A percentile compares a stretch with the other conserved stretches of the same genome.
These are phyloP conservation scores for Colletotrichum lindemuthianum DNA, from an alignment of 2,329 filamentous ascomycete species.

Conservation along the genomic window DNA sequence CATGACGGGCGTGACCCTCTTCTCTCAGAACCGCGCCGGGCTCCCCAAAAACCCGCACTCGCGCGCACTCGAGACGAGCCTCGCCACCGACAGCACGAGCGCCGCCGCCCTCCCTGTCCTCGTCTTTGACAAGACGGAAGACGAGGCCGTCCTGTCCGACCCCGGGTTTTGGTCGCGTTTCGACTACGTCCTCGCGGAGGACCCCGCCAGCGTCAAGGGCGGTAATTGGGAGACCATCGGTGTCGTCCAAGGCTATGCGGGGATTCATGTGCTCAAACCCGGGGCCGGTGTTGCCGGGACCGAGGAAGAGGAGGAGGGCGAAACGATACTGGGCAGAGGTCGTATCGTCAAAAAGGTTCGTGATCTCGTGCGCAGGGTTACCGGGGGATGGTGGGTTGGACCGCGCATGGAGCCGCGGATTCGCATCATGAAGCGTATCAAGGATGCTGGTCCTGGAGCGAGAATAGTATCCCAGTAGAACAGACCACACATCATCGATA, in stretches of 20 bases:
- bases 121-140: constrained; percentile 72
- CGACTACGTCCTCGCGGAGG: constrained; percentile 70
- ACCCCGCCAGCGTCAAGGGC: constrained; percentile 56
- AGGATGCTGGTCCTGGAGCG: constrained; percentile 31
- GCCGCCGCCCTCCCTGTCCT: constrained; percentile 41
- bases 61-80: constrained; percentile 35
- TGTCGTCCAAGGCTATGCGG: constrained; percentile 66
- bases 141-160: constrained; percentile 52
- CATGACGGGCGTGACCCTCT: constrained; percentile 77
- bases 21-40: constrained; percentile 60
- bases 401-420: constrained; percentile 68
- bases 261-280: constrained; percentile 67
- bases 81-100: constrained; percentile 34
- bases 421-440: constrained; percentile 55
- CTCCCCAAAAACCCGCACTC: constrained; percentile 46
- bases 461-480: constrained; percentile 24
- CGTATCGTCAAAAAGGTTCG: constrained; percentile 51
- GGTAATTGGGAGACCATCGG: constrained; percentile 66
- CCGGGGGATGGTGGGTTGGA: constrained; percentile 73
- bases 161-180: constrained; percentile 71
- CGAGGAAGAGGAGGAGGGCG: constrained; percentile 29
- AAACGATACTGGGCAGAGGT: constrained; percentile 57
- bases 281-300: constrained; percentile 42
- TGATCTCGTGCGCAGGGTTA: constrained; percentile 54
- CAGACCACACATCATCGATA: too few species aligned